phyloP scores from a whole-genome alignment of 2,329 filamentous ascomycete genomes.

The Ceratocystis lukuohia region DNA sequence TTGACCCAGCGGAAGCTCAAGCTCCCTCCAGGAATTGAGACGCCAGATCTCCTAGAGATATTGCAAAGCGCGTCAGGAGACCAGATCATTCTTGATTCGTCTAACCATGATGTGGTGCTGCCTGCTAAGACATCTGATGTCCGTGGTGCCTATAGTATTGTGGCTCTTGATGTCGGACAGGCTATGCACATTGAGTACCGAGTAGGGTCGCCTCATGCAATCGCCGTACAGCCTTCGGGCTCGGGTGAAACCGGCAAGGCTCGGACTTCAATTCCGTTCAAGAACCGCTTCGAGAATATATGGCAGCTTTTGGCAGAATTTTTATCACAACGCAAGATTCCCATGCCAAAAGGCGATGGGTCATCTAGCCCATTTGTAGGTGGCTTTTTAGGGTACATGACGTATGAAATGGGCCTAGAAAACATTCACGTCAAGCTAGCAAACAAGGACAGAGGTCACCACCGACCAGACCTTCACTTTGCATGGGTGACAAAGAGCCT shows the following conservation, averaged over 20 bases:
- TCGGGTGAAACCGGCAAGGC: background rate
- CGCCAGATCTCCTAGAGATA: constrained; percentile 42
- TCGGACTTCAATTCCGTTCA: constrained; percentile 25
- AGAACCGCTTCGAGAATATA: constrained; percentile 26
- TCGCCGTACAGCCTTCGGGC: constrained; percentile 5
- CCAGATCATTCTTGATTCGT: constrained; percentile 46
- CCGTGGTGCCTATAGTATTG: constrained; percentile 56
- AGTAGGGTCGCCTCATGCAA: constrained; percentile 33
- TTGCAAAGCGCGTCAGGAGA: constrained; percentile 31
- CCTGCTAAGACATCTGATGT: constrained; percentile 32
- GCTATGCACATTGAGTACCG: constrained; percentile 46
- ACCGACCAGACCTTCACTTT: constrained; percentile 58
- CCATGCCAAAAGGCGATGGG: constrained; percentile 19
- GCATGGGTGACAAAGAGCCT: constrained; percentile 65
- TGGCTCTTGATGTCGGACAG: constrained; percentile 50
- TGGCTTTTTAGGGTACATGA: constrained; percentile 71
- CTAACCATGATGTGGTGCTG: constrained; percentile 31
- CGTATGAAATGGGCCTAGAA: constrained; percentile 67
- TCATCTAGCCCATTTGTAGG: constrained; percentile 51
- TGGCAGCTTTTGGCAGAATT: constrained; percentile 41
- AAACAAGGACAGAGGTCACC: constrained; percentile 26
- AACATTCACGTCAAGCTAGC: constrained; percentile 37
- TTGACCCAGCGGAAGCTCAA: constrained; percentile 2
- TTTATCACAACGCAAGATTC: constrained; percentile 25
- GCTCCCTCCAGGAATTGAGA: constrained; percentile 22